These are phyloP conservation scores for Phytophthora pisi DNA, from an alignment of 352 stramenopile species.

Conservation along the genomic window DNA sequence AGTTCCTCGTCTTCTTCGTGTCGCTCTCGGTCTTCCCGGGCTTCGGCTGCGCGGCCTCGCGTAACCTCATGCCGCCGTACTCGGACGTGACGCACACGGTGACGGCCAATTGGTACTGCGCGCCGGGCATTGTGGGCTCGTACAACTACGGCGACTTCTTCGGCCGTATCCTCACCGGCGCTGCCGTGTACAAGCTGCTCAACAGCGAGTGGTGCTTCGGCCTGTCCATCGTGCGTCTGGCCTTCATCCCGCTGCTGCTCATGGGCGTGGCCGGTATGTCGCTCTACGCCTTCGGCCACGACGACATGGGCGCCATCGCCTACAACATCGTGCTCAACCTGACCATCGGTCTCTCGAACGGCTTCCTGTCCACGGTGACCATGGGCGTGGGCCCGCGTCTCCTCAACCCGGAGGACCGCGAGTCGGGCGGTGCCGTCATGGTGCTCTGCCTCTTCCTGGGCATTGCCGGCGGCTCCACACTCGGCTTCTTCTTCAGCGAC, in stretches of 20 bases:
- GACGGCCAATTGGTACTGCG: constrained; percentile 49
- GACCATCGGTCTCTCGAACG: constrained; percentile 54
- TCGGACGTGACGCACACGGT: constrained; percentile 22
- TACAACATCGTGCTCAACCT: constrained; percentile 62
- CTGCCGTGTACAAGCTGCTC: constrained; percentile 60
- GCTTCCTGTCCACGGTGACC: constrained; percentile 66
- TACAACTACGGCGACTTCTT: constrained; percentile 78
- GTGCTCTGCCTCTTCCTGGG: constrained; percentile 63
- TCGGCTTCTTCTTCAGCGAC: constrained; percentile 59
- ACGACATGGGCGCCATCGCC: constrained; percentile 32
- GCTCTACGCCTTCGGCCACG: constrained; percentile 56
- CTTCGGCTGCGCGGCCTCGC: constrained; percentile 52
- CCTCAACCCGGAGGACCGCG: constrained; percentile 58
- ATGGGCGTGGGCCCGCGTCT: constrained; percentile 60
- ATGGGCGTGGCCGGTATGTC: constrained; percentile 56
- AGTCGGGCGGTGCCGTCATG: constrained; percentile 65
- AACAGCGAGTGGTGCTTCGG: constrained; percentile 51
- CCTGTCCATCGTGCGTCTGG: constrained; percentile 50
- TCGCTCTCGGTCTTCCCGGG: constrained; percentile 58
- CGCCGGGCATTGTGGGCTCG: constrained; percentile 55
- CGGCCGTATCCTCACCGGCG: constrained; percentile 52
- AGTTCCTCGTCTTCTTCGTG: constrained; percentile 70
- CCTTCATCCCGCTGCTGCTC: constrained; percentile 63
- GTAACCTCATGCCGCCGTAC: constrained; percentile 43
- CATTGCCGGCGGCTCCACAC: constrained; percentile 47